Conservation (phyloP, 805 yeast genomes). For the Kregervanrija pseudodelftensis region DNA sequence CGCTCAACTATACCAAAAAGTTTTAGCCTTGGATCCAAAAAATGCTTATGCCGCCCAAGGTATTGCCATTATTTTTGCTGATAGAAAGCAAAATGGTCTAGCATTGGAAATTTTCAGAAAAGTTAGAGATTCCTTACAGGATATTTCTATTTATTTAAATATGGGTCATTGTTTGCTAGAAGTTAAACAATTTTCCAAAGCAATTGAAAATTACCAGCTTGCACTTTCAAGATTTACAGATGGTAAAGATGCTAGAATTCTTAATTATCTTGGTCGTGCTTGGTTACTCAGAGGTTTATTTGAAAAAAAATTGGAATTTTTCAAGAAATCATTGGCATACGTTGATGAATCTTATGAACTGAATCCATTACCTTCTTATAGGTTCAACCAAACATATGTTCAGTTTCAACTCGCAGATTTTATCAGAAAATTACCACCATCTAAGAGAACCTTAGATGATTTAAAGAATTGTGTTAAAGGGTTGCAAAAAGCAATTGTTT, state of each 20-base stretch:
- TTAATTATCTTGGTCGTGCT: slow-evolving; percentile 75
- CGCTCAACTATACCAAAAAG: slow-evolving; percentile 88
- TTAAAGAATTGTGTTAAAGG: slow-evolving; percentile 50
- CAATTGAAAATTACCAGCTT: slow-evolving; percentile 82
- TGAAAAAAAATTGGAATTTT: slow-evolving; percentile 58
- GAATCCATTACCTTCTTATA: slow-evolving; percentile 38
- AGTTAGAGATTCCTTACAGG: slow-evolving; percentile 82
- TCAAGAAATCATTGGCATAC: slow-evolving; percentile 54
- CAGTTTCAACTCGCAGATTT: slow-evolving; percentile 84
- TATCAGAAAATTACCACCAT: slow-evolving; percentile 52
- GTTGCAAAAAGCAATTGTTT: slow-evolving; percentile 53
- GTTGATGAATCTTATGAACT: slow-evolving; percentile 49
- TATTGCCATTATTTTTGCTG: slow-evolving; percentile 86
- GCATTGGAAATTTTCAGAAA: slow-evolving; percentile 86
- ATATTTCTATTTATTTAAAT: slow-evolving; percentile 75
- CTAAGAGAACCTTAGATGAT: slow-evolving; percentile 55
- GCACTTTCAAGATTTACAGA: slow-evolving; percentile 63
- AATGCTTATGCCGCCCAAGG: slow-evolving; percentile 98
- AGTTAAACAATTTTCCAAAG: slow-evolving; percentile 72
- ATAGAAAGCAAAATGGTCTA: slow-evolving; percentile 61
- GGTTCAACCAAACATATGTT: slow-evolving; percentile 77
- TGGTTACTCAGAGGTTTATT: slow-evolving; percentile 75
- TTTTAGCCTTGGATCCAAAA: slow-evolving; percentile 70
- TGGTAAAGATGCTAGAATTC: slow-evolving; percentile 55
- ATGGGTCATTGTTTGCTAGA: slow-evolving; percentile 84